Conservation (phyloP, 352 stramenopile species). For the Pythium rishiriense region DNA sequence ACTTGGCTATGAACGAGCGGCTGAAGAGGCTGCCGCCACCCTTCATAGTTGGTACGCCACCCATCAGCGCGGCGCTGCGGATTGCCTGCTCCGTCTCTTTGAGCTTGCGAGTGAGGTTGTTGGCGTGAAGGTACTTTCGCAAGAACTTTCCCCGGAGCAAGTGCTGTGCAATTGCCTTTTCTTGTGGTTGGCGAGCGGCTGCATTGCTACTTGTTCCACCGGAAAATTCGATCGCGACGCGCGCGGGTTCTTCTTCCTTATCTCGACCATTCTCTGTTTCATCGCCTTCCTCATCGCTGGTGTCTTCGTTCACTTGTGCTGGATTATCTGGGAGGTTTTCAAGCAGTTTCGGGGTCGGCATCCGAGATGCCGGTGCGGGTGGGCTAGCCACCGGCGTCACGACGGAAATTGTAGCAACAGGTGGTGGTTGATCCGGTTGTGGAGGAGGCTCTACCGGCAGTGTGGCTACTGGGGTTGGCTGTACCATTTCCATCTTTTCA, state of each 20-base stretch:
- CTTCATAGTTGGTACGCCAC: slow-evolving; percentile 21
- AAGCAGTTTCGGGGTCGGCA: neutral
- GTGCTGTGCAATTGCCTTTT: slow-evolving; percentile 59
- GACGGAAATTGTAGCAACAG: neutral
- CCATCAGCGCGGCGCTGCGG: slow-evolving; percentile 33
- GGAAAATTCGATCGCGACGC: slow-evolving; percentile 42
- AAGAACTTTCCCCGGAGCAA: slow-evolving; percentile 59
- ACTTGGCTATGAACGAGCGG: slow-evolving; percentile 26
- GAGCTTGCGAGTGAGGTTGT: slow-evolving; percentile 60
- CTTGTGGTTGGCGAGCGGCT: slow-evolving; percentile 27
- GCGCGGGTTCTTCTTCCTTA: slow-evolving; percentile 26
- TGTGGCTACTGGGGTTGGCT: neutral
- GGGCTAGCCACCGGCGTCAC: neutral
- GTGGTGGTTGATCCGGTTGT: neutral
- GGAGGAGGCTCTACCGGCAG: neutral
- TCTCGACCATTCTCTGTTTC: slow-evolving; percentile 7
- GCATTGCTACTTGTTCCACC: slow-evolving; percentile 1
- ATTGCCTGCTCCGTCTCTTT: slow-evolving; percentile 62
- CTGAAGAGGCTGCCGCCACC: slow-evolving; percentile 18
- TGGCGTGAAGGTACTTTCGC: slow-evolving; percentile 67
- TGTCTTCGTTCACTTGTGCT: neutral
- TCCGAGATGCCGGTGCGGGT: neutral
- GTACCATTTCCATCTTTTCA: neutral
- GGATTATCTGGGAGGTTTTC: neutral
- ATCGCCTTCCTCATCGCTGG: neutral